A percentile compares a stretch with the other conserved stretches of the same genome.
phyloP scores from a whole-genome alignment of 768 basidiomycete species.

The Chiua virens region DNA sequence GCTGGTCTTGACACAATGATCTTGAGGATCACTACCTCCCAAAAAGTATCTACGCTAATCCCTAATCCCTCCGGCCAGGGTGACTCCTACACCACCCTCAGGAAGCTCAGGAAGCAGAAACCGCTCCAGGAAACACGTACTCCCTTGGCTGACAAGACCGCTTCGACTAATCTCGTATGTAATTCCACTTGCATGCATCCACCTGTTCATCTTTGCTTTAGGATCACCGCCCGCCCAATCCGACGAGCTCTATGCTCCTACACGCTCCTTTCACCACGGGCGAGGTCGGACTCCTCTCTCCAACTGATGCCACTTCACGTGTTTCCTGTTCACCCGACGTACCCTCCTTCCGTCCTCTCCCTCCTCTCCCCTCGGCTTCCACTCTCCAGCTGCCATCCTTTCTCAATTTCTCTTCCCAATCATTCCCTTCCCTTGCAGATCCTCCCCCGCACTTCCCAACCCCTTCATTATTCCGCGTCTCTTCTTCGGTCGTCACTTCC shows the following conservation, averaged over 20 bases:
- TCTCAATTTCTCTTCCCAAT: constrained; percentile 29
- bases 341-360: constrained; percentile 30
- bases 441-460: constrained; percentile 3
- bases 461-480: constrained; percentile 14
- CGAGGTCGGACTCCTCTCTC: constrained; percentile 4
- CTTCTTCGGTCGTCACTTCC: constrained; percentile 17
- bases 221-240: constrained; percentile 10
- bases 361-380: constrained; percentile 37
- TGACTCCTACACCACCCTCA: constrained; percentile 19
- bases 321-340: constrained; percentile 5
- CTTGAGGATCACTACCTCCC: constrained; percentile 33
- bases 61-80: constrained; percentile 18
- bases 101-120: constrained; percentile 25
- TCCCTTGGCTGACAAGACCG: constrained; percentile 35
- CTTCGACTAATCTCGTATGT: constrained; percentile 31
- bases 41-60: constrained; percentile 30
- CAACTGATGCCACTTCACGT: constrained; percentile 14
- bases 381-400: constrained; percentile 41
- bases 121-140: constrained; percentile 21
- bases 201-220: constrained; percentile 15
- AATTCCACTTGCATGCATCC: constrained; percentile 4
- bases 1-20: constrained; percentile 43
- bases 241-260: constrained; percentile 18
- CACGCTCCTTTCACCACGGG: constrained; percentile 6
- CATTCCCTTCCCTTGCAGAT: constrained; percentile 13